Evolutionary conservation across 257 asterid genomes (phyloP).

Genomic region (Solanum pennellii): DNA sequence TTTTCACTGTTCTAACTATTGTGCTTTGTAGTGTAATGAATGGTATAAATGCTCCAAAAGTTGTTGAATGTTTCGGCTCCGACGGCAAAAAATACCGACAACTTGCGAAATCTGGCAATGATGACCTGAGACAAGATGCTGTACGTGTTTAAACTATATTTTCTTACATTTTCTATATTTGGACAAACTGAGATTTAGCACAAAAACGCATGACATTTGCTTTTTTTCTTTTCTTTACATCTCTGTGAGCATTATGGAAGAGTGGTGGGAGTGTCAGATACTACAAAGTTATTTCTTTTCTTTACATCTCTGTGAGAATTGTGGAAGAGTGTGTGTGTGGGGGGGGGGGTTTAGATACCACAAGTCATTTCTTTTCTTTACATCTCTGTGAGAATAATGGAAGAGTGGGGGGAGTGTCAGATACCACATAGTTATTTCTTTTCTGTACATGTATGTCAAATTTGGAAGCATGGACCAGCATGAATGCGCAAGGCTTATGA

Average conservation of each 20-base stretch:
- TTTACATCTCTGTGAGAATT: neutral
- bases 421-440: neutral
- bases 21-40: constrained; percentile 72
- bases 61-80: constrained; percentile 94
- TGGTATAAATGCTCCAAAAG: constrained; percentile 97
- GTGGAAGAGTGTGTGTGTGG: neutral
- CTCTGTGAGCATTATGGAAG: neutral
- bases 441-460: neutral
- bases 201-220: neutral
- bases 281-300: neutral
- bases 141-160: constrained; percentile 36
- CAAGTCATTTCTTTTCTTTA: neutral
- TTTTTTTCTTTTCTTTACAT: neutral
- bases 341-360: neutral
- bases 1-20: neutral
- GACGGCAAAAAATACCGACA: constrained; percentile 85
- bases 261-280: neutral
- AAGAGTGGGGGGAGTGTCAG: neutral
- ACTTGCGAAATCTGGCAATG: constrained; percentile 98
- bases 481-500: neutral
- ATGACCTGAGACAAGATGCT: constrained; percentile 98
- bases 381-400: neutral
- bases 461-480: neutral
- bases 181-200: neutral
- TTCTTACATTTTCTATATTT: neutral